phyloP scores from a whole-genome alignment of 441 rosid genomes.

The Gossypium trilobum region DNA sequence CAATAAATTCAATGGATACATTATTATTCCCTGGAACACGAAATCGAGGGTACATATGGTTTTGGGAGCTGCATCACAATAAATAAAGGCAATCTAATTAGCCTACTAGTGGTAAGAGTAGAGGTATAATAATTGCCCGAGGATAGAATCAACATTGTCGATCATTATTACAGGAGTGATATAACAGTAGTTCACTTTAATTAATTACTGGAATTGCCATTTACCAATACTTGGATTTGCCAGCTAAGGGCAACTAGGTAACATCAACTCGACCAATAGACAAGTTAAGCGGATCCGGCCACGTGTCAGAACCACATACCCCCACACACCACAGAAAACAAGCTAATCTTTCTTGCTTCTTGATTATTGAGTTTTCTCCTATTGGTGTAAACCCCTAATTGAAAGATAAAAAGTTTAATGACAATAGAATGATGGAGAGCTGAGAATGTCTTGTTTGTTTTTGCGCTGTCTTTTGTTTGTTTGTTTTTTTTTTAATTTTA shows the following conservation, averaged over 20 bases:
- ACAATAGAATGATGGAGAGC: not conserved
- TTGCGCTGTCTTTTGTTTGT: not conserved
- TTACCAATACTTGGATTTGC: not conserved
- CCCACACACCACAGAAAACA: not conserved
- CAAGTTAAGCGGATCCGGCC: not conserved
- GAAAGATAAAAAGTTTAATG: not conserved
- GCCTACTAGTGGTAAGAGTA: constrained; percentile 2
- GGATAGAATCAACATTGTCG: not conserved
- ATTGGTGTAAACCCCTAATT: not conserved
- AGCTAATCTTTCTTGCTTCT: not conserved
- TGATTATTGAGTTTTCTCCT: not conserved
- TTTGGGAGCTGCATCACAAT: not conserved
- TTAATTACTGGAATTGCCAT: not conserved
- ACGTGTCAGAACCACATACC: not conserved
- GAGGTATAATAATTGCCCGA: not conserved
- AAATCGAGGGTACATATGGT: not conserved
- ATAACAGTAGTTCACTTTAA: not conserved
- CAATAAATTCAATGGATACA: not conserved
- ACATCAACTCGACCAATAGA: not conserved
- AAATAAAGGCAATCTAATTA: not conserved
- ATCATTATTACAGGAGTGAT: not conserved
- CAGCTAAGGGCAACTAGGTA: not conserved
- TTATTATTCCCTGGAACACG: not conserved
- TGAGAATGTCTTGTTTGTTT: not conserved
- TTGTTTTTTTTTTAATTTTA: no score